Base-by-base conservation (phyloP, 73 alveolate species). In the Paramecium caudatum region DNA sequence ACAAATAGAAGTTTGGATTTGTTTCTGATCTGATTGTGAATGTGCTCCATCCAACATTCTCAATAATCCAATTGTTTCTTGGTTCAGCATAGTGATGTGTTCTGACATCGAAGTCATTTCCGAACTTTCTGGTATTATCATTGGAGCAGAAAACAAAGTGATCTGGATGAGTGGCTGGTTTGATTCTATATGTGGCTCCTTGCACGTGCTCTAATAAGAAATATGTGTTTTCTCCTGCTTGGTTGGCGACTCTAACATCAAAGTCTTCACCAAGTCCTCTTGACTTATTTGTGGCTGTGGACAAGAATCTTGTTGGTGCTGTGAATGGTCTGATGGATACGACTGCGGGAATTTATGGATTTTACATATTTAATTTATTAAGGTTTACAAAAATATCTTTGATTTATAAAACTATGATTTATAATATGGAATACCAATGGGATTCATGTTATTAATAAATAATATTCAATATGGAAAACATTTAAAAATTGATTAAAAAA, bases 111-210 rank as follows among this genome's bases (percentile, higher is more conserved):
- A 33, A 65, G 61, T 83, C 91, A 33, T 46, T 16, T 27, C 63
- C 61, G 33, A 47, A 83, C 61, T 65, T 65, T 83, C 91, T 83
- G 13, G 23, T 49, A 16, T 65, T 45, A 7, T 83, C 91, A 70
- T 83, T 83, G 16, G 91, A 83, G 47, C 85, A 47, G 84, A 83
- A 83, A 5, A 83, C 78, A 36, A 15, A 83, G 25, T 83, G 91
- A 70, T 83, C 82, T 55, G 61, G 63, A 65, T 83, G 46, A 34
- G 81, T 50, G 46, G 65, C 83, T 27, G 91, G 84, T 21, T 48
- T 55, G 5, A 83, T 83, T 65, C 85, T 83, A 34, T 55, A 65
- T 9, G 25, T 36, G 3, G 68, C 68, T 19, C 69, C 47, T 32
- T 65, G 32, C 30, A 33, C 47, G 32, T 65, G 83, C 39, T 65